These are phyloP conservation scores for Platismatia glauca DNA, from an alignment of 495 filamentous ascomycete species.

Conservation along the genomic window DNA sequence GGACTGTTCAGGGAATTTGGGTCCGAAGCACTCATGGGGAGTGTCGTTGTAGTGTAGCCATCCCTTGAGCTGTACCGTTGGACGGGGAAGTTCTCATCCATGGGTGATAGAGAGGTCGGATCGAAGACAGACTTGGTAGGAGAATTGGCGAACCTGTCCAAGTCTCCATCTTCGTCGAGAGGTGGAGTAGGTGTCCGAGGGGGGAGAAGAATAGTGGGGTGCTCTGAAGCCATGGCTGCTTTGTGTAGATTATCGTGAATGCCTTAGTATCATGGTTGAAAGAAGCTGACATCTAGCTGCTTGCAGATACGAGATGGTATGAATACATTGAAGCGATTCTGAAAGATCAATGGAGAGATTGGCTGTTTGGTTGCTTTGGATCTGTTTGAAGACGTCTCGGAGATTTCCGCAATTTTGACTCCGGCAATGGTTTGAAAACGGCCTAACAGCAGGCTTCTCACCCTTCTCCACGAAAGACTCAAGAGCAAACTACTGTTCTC, in stretches of 20 bases:
- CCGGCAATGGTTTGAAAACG: not conserved
- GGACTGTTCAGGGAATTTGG: slow-evolving; percentile 38
- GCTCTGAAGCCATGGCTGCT: slow-evolving; percentile 34
- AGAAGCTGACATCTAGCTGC: not conserved
- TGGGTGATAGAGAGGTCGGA: slow-evolving; percentile 55
- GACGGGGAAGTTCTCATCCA: slow-evolving; percentile 43
- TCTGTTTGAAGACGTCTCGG: not conserved
- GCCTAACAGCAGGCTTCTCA: not conserved
- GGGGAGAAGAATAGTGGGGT: slow-evolving; percentile 46
- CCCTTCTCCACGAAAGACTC: not conserved
- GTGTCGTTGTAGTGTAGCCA: slow-evolving; percentile 15
- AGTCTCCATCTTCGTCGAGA: slow-evolving; percentile 42
- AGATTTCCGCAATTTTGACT: not conserved
- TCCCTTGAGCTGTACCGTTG: slow-evolving; percentile 30
- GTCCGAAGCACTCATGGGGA: slow-evolving; percentile 32
- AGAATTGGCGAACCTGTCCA: slow-evolving; percentile 29
- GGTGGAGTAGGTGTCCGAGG: slow-evolving; percentile 64
- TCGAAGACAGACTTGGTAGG: slow-evolving; percentile 41
- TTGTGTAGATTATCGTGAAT: not conserved
- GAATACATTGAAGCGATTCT: not conserved
- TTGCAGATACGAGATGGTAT: not conserved
- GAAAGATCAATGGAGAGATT: not conserved
- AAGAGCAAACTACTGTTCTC: not conserved
- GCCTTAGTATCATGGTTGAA: not conserved
- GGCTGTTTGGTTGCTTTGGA: not conserved